Percentiles rank a stretch among this genome's conserved stretches.
These are phyloP conservation scores for Kurtzmaniella quercitrusa DNA, from an alignment of 1,139 yeast genomes.

Conservation along the genomic window DNA sequence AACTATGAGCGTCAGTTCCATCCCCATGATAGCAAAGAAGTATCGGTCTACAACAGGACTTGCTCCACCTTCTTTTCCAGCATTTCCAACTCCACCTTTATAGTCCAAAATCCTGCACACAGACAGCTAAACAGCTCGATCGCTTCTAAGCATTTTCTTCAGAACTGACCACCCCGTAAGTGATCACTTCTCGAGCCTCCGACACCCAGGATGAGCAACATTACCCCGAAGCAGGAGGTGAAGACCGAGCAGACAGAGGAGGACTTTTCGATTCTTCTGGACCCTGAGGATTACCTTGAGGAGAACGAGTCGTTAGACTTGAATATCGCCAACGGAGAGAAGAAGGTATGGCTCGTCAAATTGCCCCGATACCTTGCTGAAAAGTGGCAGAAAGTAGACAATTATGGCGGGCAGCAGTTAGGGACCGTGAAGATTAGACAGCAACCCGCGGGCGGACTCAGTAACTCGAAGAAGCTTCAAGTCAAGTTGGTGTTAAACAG, in stretches of 20 bases:
- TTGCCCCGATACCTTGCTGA: slow-evolving; percentile 84
- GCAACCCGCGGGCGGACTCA: slow-evolving; percentile 18
- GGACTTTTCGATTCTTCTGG: slow-evolving; percentile 31
- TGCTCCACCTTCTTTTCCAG: too few relatives aligned
- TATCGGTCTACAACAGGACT: background rate
- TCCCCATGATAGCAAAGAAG: background rate
- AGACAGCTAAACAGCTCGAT: too few relatives aligned
- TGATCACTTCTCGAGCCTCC: background rate
- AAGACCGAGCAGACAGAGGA: slow-evolving; percentile 4
- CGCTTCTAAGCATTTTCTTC: background rate
- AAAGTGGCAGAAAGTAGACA: slow-evolving; percentile 66
- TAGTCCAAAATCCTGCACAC: background rate
- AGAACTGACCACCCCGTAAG: background rate
- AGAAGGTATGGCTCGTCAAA: slow-evolving; percentile 88
- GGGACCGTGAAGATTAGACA: slow-evolving; percentile 77
- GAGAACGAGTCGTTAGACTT: slow-evolving; percentile 61
- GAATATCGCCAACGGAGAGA: slow-evolving; percentile 48
- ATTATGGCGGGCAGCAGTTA: slow-evolving; percentile 65
- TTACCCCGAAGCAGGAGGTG: background rate
- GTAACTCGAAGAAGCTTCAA: slow-evolving; percentile 39
- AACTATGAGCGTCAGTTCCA: slow-evolving; percentile 7
- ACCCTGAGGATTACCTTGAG: slow-evolving; percentile 47
- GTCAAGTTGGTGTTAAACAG: slow-evolving; percentile 57
- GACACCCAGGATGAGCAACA: background rate
- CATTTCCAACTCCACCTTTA: too few relatives aligned